These are phyloP conservation scores for Suhomyces taliae DNA, from an alignment of 1,139 yeast genomes.

Conservation along the genomic window DNA sequence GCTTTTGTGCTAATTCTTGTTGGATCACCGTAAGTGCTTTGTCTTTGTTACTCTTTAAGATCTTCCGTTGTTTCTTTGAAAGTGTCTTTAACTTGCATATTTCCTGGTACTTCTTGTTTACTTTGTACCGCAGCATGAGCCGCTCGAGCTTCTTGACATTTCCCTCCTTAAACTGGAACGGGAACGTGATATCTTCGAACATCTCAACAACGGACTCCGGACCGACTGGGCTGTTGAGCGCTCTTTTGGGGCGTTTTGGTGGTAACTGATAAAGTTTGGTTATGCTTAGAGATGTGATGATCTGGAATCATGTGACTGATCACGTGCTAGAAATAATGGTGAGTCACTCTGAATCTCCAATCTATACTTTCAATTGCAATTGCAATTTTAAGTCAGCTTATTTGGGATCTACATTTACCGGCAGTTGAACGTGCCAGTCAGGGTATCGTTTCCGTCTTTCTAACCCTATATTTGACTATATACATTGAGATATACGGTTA, in stretches of 20 bases:
- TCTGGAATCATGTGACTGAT: not conserved
- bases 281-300: too few relatives aligned
- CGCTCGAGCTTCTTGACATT: constrained; percentile 8
- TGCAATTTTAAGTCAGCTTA: not conserved
- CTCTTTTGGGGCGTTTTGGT: not conserved
- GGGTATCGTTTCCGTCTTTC: not conserved
- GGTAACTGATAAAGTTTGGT: not conserved
- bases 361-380: not conserved
- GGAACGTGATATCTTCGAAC: constrained; percentile 14
- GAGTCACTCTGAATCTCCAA: too few relatives aligned
- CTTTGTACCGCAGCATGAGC: constrained; percentile 21
- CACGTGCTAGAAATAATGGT: not conserved
- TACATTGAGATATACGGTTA: constrained; percentile 2
- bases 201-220: constrained; percentile 2
- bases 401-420: too few relatives aligned
- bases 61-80: not conserved
- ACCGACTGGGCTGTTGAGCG: too few relatives aligned
- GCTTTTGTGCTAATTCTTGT: constrained; percentile 12
- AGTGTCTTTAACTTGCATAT: constrained; percentile 10
- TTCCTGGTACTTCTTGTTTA: constrained; percentile 18
- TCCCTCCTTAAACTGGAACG: constrained; percentile 4
- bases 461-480: constrained; percentile 6
- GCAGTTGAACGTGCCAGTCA: too few relatives aligned
- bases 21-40: constrained; percentile 14
- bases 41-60: constrained; percentile 4